Evolutionary conservation across 2,329 filamentous ascomycete species (phyloP).

Genomic region (Cladophialophora bantiana): DNA sequence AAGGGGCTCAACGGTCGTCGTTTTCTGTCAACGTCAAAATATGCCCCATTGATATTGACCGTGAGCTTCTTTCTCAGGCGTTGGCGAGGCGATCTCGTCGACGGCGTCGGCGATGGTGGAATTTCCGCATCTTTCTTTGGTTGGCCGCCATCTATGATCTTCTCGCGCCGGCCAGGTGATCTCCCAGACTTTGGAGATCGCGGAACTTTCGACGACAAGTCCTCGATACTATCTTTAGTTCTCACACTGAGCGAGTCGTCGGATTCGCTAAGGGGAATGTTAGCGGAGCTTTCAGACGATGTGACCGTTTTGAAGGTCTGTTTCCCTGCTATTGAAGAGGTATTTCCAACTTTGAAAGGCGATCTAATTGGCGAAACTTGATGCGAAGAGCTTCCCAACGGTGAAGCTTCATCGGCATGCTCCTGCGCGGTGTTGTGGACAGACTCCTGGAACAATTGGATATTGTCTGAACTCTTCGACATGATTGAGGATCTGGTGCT

Average conservation of each 20-base stretch:
- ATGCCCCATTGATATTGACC: conserved; percentile 30
- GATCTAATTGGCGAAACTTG: not conserved
- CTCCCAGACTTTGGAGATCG: conserved; percentile 31
- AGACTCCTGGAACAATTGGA: conserved; percentile 3
- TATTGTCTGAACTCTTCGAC: conserved; percentile 18
- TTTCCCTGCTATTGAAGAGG: not conserved
- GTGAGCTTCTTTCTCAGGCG: conserved; percentile 35
- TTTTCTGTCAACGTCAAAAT: conserved; percentile 31
- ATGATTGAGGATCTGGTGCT: conserved; percentile 20
- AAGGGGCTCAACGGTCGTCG: conserved; percentile 38
- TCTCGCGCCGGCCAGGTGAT: conserved; percentile 1
- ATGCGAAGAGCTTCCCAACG: conserved; percentile 2
- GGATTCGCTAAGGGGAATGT: conserved; percentile 19
- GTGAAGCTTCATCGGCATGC: not conserved
- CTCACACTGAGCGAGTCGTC: conserved; percentile 34
- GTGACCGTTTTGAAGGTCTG: conserved; percentile 4
- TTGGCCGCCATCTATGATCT: conserved; percentile 5
- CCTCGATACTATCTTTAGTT: conserved; percentile 38
- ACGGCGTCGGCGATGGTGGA: conserved; percentile 27
- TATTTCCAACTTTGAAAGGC: not conserved
- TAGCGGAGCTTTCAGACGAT: not conserved
- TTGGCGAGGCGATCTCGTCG: conserved; percentile 22
- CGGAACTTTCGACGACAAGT: conserved; percentile 28
- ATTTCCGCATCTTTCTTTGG: conserved; percentile 19
- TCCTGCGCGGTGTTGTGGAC: conserved; percentile 1